Evolutionary conservation across 2,329 filamentous ascomycete species (phyloP).

Genomic region (Fusarium ramigenum): DNA sequence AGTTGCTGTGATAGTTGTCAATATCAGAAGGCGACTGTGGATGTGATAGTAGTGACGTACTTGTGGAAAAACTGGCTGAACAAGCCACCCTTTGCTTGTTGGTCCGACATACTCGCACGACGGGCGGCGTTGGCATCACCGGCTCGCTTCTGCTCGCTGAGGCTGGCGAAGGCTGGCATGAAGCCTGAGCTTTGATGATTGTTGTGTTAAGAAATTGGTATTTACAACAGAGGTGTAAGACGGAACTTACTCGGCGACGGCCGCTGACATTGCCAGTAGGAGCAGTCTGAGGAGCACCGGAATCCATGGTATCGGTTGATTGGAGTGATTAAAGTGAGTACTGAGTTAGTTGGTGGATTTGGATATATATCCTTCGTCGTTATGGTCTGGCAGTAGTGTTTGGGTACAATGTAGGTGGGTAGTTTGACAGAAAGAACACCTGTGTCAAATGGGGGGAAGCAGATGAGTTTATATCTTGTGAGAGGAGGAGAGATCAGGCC

Average conservation of each 20-base stretch:
- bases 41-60: slow-evolving; percentile 48
- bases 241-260: slow-evolving; percentile 44
- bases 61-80: slow-evolving; percentile 67
- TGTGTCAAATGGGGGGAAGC: background rate
- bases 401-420: background rate
- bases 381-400: background rate
- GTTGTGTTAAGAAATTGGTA: background rate
- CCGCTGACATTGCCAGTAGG: slow-evolving; percentile 27
- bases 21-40: background rate
- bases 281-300: slow-evolving; percentile 40
- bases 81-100: slow-evolving; percentile 59
- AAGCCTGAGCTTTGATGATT: slow-evolving; percentile 55
- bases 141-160: slow-evolving; percentile 62
- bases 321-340: background rate
- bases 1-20: slow-evolving; percentile 41
- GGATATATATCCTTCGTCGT: background rate
- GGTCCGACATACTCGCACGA: slow-evolving; percentile 65
- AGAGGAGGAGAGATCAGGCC: slow-evolving; percentile 6
- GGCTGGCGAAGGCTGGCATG: slow-evolving; percentile 59
- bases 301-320: slow-evolving; percentile 41
- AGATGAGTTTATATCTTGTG: slow-evolving; percentile 24
- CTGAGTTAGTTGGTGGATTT: background rate
- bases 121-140: slow-evolving; percentile 56
- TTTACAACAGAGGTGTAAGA: background rate
- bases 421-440: background rate